These are phyloP conservation scores for Arthroderma sp. DNA, from an alignment of 2,329 filamentous ascomycete genomes.

Conservation along the genomic window DNA sequence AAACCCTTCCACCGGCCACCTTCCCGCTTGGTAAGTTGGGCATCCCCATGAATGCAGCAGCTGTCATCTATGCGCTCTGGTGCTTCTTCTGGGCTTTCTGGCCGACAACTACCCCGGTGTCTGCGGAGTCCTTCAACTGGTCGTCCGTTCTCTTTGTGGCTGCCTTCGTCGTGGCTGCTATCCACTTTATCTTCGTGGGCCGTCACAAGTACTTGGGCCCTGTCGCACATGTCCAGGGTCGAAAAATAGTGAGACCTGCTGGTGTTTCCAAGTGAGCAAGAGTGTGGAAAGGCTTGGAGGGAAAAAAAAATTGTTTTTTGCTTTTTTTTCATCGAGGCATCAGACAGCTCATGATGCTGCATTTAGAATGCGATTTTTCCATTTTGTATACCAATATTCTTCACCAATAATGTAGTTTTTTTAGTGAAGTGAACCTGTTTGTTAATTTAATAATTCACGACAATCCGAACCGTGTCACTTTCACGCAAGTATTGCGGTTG, in stretches of 20 bases:
- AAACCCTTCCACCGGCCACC: constrained; percentile 10
- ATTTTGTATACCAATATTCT: too few species aligned
- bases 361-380: too few species aligned
- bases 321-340: too few species aligned
- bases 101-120: constrained; percentile 1
- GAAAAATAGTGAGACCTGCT: not conserved
- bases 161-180: not conserved
- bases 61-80: constrained; percentile 23
- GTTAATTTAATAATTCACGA: too few species aligned
- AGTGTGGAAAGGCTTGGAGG: too few species aligned
- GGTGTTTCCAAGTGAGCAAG: too few species aligned
- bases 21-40: constrained; percentile 29
- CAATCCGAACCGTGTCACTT: too few species aligned
- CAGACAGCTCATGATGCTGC: too few species aligned
- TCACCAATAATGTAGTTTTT: too few species aligned
- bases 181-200: constrained; percentile 5
- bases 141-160: constrained; percentile 1
- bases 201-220: constrained; percentile 7
- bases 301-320: too few species aligned
- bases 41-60: constrained; percentile 31
- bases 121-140: constrained; percentile 4
- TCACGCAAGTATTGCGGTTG: too few species aligned
- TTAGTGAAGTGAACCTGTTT: too few species aligned
- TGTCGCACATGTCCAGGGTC: constrained; percentile 5
- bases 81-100: constrained; percentile 6